Base-by-base conservation (phyloP, 2,329 filamentous ascomycete genomes). In the Niveomyces coronatus region DNA sequence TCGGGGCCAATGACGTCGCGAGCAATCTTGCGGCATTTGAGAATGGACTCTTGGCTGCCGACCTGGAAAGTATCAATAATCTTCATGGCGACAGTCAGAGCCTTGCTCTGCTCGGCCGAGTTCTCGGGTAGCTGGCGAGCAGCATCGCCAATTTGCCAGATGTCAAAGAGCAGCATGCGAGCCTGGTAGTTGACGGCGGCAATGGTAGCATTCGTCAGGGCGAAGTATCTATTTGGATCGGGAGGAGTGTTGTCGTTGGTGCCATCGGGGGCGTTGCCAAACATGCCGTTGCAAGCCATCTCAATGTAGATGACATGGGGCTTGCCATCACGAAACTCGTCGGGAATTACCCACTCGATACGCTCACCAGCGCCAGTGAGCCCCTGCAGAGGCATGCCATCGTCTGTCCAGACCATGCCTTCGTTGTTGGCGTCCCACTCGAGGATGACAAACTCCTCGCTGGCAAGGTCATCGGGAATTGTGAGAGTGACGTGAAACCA, bases 221-320 rank as follows among this genome's bases (percentile, higher is more conserved):
- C 71, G 57, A 82, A 98, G 55, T 82, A 84, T 50, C 73, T 82
- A 65, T 95, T 77, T n/a, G 85, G 83, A 43, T 82, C 70, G 0
- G 91, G 91, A 11, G 91, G 87, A 56, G 94, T 85, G 49, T 95
- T 96, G 22, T 71, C 77, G 31, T 47, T 49, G 57, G 93, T 85
- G 18, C 85, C 86, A 15, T 82, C 82, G 0, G 82, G 72, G 0
- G 87, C 82, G 57, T 94, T 94, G 49, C 91, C 91, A 63, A 96
- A 96, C 88, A 96, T 96, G 59, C 82, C 80, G 58, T 98, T 98
- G 64, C 91, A 96, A 15, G 91, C 91, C 85, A 96, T 94, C 64
- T 98, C 91, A 47, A 98, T 81, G 59, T 95, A 98, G 51, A 98
- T 84, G 14, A 72, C 77, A 57, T 96, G 88, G 52, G 87, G 76